Conservation (phyloP, 768 basidiomycete species). For the Tylopilus sp. region DNA sequence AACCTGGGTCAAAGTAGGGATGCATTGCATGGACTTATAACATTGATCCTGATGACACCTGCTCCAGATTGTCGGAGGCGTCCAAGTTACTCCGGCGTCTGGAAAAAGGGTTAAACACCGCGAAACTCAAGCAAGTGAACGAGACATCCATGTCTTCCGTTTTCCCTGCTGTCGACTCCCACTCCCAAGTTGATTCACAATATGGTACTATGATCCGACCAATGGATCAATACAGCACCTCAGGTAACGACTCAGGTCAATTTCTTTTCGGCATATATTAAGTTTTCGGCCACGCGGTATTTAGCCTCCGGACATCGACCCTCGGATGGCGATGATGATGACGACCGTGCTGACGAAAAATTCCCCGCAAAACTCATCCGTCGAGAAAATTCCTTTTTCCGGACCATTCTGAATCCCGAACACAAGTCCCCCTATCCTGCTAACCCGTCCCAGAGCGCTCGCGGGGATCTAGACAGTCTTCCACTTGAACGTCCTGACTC, state of each 20-base stretch:
- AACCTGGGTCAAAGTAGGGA: conserved; percentile 86
- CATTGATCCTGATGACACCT: conserved; percentile 8
- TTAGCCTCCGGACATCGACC: conserved; percentile 24
- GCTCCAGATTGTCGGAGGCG: conserved; percentile 72
- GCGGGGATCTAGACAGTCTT: conserved; percentile 36
- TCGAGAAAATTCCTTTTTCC: conserved; percentile 77
- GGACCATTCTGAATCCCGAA: conserved; percentile 77
- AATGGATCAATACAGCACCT: conserved; percentile 28
- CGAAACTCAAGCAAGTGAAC: conserved; percentile 64
- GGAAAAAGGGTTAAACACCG: conserved; percentile 77
- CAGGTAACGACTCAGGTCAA: conserved; percentile 19
- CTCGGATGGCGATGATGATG: conserved; percentile 55
- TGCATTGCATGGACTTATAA: conserved; percentile 6
- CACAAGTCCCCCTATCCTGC: conserved; percentile 39
- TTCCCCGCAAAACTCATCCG: conserved; percentile 75
- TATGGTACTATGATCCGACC: conserved; percentile 29
- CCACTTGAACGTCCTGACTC: conserved; percentile 34
- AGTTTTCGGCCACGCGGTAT: conserved; percentile 3
- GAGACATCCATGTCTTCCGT: conserved; percentile 32
- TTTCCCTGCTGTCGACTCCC: conserved; percentile 32
- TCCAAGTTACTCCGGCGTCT: conserved; percentile 86
- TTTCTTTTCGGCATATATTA: conserved; percentile 4
- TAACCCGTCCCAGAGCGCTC: conserved; percentile 27
- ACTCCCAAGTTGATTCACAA: conserved; percentile 25
- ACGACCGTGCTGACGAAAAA: conserved; percentile 63